Conservation (phyloP, 148 eudicot genomes). For the Arbutus unedo region DNA sequence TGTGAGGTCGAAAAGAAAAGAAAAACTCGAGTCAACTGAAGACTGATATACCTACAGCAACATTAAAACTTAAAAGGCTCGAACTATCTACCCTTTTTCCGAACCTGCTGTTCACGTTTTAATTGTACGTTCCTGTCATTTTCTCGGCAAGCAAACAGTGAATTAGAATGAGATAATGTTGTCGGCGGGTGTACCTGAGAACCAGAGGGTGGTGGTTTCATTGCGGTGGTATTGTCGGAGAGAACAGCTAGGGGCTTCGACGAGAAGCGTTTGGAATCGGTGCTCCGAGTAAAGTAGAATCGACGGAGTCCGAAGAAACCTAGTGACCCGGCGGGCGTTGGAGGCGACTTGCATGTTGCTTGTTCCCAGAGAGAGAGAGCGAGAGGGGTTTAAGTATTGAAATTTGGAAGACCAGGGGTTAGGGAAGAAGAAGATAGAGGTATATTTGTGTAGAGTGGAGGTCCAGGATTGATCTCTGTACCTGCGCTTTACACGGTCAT, state of each 20-base stretch:
- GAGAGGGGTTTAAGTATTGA: neutral
- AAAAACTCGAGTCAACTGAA: neutral
- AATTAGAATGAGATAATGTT: neutral
- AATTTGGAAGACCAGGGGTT: neutral
- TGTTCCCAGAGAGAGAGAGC: neutral
- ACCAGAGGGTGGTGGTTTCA: constrained; percentile 21
- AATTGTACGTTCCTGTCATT: neutral
- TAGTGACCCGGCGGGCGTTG: constrained; percentile 35
- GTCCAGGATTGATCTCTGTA: constrained; percentile 2
- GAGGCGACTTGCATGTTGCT: constrained; percentile 35
- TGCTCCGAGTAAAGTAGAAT: constrained; percentile 14
- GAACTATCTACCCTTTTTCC: neutral
- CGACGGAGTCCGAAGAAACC: constrained; percentile 22
- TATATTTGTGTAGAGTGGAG: neutral
- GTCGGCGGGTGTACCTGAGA: constrained; percentile 15
- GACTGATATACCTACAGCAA: neutral
- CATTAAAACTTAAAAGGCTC: neutral
- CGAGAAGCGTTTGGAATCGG: constrained; percentile 13
- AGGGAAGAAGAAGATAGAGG: neutral
- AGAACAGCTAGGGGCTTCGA: constrained; percentile 11
- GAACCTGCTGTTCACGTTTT: neutral
- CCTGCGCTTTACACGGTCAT: neutral
- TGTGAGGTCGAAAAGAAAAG: neutral
- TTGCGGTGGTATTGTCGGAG: constrained; percentile 13
- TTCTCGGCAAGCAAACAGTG: neutral